Conservation (phyloP, 2,329 filamentous ascomycete species). For the Calonectria multiphialidica region DNA sequence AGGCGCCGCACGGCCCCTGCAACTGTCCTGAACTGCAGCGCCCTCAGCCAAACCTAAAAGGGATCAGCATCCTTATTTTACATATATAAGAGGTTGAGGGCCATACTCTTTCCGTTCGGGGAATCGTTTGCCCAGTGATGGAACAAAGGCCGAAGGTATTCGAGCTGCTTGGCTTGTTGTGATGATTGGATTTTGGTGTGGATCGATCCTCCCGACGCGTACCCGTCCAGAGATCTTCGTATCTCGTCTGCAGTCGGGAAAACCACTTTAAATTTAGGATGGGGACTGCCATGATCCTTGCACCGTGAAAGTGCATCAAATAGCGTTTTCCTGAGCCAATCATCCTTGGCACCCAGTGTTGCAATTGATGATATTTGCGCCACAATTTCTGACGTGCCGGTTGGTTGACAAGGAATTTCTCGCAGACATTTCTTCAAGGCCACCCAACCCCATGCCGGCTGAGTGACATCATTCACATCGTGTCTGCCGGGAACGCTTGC, state of each 20-base stretch:
- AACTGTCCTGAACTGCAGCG: slow-evolving; percentile 58
- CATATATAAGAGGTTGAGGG: slow-evolving; percentile 5
- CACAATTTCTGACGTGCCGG: slow-evolving; percentile 62
- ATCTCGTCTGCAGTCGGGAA: slow-evolving; percentile 88
- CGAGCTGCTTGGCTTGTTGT: slow-evolving; percentile 79
- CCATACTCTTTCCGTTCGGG: slow-evolving; percentile 47
- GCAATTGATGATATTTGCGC: slow-evolving; percentile 85
- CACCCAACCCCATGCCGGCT: slow-evolving; percentile 82
- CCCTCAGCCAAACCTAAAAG: slow-evolving; percentile 43
- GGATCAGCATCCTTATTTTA: not conserved
- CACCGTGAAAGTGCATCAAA: slow-evolving; percentile 62
- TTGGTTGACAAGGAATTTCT: slow-evolving; percentile 59
- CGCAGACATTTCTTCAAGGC: slow-evolving; percentile 72
- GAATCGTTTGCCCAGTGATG: slow-evolving; percentile 81
- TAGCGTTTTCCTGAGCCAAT: slow-evolving; percentile 77
- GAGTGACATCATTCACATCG: slow-evolving; percentile 56
- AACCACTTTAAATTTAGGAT: slow-evolving; percentile 75
- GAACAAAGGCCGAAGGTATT: slow-evolving; percentile 77
- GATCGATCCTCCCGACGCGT: slow-evolving; percentile 81
- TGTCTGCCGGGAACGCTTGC: slow-evolving; percentile 82
- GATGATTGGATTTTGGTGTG: slow-evolving; percentile 81
- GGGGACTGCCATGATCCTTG: slow-evolving; percentile 29
- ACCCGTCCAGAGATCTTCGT: slow-evolving; percentile 81
- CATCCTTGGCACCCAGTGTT: slow-evolving; percentile 77
- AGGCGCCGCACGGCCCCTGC: slow-evolving; percentile 78